Evolutionary conservation across 208 protist genomes (phyloP).

Genomic region (Leishmania amazonensis): DNA sequence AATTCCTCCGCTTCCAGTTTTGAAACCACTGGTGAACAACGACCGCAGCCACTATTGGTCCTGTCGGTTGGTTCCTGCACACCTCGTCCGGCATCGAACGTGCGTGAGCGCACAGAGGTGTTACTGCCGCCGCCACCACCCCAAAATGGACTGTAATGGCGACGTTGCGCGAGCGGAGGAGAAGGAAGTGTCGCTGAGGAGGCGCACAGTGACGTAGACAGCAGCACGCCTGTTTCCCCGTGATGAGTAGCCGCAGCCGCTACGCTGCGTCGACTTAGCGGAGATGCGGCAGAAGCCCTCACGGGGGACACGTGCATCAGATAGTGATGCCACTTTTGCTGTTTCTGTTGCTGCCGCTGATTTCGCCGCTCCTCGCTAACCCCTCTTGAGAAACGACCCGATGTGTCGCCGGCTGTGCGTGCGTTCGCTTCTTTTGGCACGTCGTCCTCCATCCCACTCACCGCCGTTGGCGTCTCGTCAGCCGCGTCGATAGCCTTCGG

Average conservation of each 20-base stretch:
- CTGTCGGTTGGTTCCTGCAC: background rate
- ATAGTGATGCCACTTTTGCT: conserved; percentile 6
- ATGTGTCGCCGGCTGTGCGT: too few relatives aligned
- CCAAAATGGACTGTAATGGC: too few relatives aligned
- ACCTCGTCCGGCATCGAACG: background rate
- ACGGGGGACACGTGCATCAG: conserved; percentile 5
- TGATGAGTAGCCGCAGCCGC: background rate
- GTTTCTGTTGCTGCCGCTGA: background rate
- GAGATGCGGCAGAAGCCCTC: background rate
- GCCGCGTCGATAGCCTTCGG: background rate
- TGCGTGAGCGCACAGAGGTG: background rate
- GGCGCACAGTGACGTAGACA: background rate
- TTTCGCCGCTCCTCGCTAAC: background rate
- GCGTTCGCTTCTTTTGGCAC: background rate
- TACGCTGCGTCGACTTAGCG: too few relatives aligned
- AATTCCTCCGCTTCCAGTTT: too few relatives aligned
- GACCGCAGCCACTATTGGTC: background rate
- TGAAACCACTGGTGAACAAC: too few relatives aligned
- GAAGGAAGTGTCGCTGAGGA: background rate
- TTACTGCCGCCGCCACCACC: background rate
- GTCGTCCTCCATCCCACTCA: background rate
- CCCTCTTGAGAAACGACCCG: too few relatives aligned
- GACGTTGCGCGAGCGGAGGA: background rate
- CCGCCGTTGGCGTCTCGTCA: background rate
- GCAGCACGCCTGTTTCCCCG: background rate